Evolutionary conservation across 495 filamentous ascomycete species (phyloP).

Genomic region (Penicillium coffeae): DNA sequence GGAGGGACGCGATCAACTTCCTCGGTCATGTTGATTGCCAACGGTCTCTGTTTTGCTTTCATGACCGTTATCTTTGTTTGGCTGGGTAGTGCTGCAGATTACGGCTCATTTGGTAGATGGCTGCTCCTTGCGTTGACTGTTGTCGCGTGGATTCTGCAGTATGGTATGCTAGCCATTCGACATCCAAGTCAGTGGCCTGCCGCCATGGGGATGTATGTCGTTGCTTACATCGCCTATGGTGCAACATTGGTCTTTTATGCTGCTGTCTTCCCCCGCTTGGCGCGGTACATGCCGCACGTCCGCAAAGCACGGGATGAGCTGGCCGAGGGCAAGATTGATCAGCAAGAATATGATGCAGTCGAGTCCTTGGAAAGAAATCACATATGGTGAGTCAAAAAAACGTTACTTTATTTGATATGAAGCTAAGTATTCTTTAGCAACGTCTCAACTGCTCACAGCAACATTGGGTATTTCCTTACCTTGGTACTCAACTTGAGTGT

Average conservation of each 20-base stretch:
- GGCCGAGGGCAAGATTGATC: constrained; percentile 36
- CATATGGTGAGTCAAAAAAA: constrained; percentile 30
- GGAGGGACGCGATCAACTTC: constrained; percentile 41
- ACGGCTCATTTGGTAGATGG: constrained; percentile 49
- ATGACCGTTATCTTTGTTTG: constrained; percentile 50
- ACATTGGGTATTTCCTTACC: constrained; percentile 46
- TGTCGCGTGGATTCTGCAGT: constrained; percentile 47
- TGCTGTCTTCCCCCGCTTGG: constrained; percentile 45
- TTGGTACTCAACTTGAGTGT: constrained; percentile 45
- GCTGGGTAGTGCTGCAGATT: constrained; percentile 48
- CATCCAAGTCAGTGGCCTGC: constrained; percentile 44
- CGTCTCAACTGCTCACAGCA: constrained; percentile 48
- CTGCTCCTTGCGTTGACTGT: constrained; percentile 43
- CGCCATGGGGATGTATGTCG: constrained; percentile 47
- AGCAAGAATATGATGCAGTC: constrained; percentile 42
- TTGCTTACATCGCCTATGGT: constrained; percentile 46
- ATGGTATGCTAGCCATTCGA: constrained; percentile 42
- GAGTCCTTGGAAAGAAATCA: constrained; percentile 48
- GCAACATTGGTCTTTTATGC: constrained; percentile 49
- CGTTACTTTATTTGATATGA: neutral
- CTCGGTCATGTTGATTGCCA: constrained; percentile 46
- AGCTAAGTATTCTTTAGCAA: constrained; percentile 24
- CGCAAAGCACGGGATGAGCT: constrained; percentile 45
- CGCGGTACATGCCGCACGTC: constrained; percentile 46
- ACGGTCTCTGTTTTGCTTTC: constrained; percentile 48